Evolutionary conservation across 306 rosid species (phyloP).

Genomic region (Casuarina equisetifolia): DNA sequence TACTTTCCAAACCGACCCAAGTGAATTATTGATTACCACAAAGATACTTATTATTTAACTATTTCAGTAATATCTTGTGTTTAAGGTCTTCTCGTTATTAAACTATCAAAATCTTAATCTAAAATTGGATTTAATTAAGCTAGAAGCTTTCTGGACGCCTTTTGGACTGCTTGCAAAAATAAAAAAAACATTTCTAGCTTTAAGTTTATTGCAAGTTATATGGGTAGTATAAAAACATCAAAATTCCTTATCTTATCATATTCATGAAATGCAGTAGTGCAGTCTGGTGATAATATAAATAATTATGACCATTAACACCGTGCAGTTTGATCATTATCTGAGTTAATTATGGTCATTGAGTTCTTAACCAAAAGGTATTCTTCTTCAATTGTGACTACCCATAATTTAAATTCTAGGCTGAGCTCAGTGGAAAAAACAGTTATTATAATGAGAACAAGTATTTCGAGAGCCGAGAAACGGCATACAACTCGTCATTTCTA

Average conservation of each 20-base stretch:
- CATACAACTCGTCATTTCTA: neutral
- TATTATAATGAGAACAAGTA: neutral
- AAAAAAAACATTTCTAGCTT: too few species aligned
- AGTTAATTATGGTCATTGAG: constrained; percentile 13
- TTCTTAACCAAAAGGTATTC: neutral
- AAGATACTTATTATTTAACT: too few species aligned
- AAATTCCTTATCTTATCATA: neutral
- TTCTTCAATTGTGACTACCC: constrained; percentile 1
- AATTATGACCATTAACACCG: constrained; percentile 4
- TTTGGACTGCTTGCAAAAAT: too few species aligned
- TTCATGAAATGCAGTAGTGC: constrained; percentile 4
- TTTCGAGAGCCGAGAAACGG: neutral
- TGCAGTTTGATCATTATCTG: neutral
- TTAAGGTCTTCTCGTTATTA: too few species aligned
- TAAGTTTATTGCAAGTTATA: too few species aligned
- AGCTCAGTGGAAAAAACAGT: neutral
- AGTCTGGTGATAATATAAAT: neutral
- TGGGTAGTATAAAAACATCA: too few species aligned
- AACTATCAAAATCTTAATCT: too few species aligned
- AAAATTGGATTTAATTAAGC: too few species aligned
- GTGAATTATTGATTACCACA: too few species aligned
- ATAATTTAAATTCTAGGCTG: neutral
- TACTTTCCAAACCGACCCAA: too few species aligned
- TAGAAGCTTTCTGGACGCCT: too few species aligned
- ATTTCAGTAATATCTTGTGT: too few species aligned